Evolutionary conservation across 192 early-diverging fungal genomes (phyloP).

Genomic region (Backusella macrospora): DNA sequence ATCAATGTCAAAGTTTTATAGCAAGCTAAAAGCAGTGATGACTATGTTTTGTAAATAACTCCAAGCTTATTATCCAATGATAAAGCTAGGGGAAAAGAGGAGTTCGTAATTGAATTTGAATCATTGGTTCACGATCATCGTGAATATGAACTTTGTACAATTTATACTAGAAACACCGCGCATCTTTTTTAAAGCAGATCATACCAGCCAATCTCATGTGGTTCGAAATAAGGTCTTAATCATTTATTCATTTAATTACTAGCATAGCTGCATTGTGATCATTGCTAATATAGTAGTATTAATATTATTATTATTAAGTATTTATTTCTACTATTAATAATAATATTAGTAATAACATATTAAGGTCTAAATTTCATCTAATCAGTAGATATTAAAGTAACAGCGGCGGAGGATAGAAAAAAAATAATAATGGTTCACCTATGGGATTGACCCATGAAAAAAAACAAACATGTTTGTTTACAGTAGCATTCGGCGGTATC

Average conservation of each 20-base stretch:
- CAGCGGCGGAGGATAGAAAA: conserved; percentile 2
- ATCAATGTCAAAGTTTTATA: background rate
- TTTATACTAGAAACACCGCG: background rate
- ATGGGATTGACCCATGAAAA: conserved; percentile 8
- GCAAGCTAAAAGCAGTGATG: background rate
- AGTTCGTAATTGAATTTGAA: background rate
- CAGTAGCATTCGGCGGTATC: conserved; percentile 3
- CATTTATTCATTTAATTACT: background rate
- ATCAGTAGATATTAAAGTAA: background rate
- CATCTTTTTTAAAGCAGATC: background rate
- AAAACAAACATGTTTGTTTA: conserved; percentile 12
- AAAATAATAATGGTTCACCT: background rate
- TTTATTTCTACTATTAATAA: background rate
- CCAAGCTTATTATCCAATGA: conserved; percentile 2
- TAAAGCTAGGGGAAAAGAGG: background rate
- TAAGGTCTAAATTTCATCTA: background rate
- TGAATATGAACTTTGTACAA: conserved; percentile 8
- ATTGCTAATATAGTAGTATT: no score
- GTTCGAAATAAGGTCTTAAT: background rate
- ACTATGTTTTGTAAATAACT: background rate
- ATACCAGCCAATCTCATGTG: background rate
- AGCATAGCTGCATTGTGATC: no score
- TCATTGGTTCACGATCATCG: conserved; percentile 4
- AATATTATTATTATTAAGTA: no score
- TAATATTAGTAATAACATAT: background rate